Evolutionary conservation across 2,329 filamentous ascomycete genomes (phyloP), one percentile per base, ranked within the genome.

Genomic region (Xylaria sp.): DNA sequence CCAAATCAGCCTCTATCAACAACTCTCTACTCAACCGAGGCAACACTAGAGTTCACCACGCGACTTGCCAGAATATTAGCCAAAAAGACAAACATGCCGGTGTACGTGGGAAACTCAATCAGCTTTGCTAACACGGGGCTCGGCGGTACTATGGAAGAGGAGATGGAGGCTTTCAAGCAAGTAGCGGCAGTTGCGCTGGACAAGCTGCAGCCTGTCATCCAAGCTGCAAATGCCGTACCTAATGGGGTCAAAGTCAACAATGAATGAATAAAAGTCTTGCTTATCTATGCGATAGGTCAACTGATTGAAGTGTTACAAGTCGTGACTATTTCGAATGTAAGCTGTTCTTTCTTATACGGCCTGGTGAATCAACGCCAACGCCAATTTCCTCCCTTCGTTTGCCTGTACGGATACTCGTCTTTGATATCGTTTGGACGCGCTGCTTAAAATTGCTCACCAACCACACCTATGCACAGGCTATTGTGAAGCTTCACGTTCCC

Each of bases 51-150:
- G 78, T 97, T 97, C 77, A 91, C 95, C 1, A 92, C 90, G 1
- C 88, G 96, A 5, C 81, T 97, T 66, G 93, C 96, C 1, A 96
- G 92, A 78, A 85, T 97, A 1, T 80, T 98, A 15, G 92, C 92
- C n/a, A 87, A 89, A 61, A 90, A 88, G 72, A 87, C 90, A 31
- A 83, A 85, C 36, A 87, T 89, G 69, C 94, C 94, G 0, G 90
- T 92, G n/a, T 98, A 97, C 77, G 92, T 98, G 20, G 92, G 92
- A 25, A 96, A 92, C 76, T 97, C 94, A 38, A 89, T 96, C 74
- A 93, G 90, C 71, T 89, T 97, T 69, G 87, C 87, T 15, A 88
- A 85, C 74, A 86, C 90, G 5, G 91, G 90, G 1, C 87, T 94
- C 74, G 93, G 93, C 10, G 91, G 93, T 22, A 92, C 89, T 0